Evolutionary conservation across 805 yeast genomes (phyloP).

Genomic region (Ogataea pini): DNA sequence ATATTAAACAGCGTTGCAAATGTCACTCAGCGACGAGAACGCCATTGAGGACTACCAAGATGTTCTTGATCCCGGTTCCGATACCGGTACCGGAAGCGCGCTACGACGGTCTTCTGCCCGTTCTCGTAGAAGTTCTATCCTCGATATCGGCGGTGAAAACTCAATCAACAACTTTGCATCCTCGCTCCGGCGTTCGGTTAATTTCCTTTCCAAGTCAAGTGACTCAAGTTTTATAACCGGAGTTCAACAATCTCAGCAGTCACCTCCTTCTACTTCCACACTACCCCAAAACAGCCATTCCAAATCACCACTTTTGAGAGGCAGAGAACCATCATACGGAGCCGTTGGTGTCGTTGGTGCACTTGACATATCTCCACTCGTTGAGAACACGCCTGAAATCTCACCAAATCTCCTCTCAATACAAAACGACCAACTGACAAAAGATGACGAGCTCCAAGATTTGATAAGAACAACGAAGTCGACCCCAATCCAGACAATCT

Average conservation of each 20-base stretch:
- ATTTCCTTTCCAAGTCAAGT: conserved; percentile 30
- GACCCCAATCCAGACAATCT: conserved; percentile 73
- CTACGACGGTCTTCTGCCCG: conserved; percentile 3
- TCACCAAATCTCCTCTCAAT: background rate
- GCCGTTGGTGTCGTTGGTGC: background rate
- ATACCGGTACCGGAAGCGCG: background rate
- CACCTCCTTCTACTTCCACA: background rate
- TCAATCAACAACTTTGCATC: conserved; percentile 40
- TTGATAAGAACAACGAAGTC: conserved; percentile 40
- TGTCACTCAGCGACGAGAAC: conserved; percentile 6
- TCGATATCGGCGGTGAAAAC: conserved; percentile 40
- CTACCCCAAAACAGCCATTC: background rate
- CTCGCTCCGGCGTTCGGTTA: conserved; percentile 35
- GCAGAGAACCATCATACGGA: conserved; percentile 3
- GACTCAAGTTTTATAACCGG: conserved; percentile 12
- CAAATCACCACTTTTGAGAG: conserved; percentile 2
- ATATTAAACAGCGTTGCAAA: no score
- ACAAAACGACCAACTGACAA: background rate
- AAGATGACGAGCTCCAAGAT: conserved; percentile 13
- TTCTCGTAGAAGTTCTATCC: conserved; percentile 34
- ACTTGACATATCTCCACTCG: background rate
- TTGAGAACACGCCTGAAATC: background rate
- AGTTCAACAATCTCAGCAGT: conserved; percentile 2
- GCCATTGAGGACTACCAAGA: conserved; percentile 11
- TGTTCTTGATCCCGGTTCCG: background rate